Evolutionary conservation across 2,329 filamentous ascomycete genomes (phyloP), one percentile per base, ranked within the genome.

Genomic region (Sordariomycetes sp.): DNA sequence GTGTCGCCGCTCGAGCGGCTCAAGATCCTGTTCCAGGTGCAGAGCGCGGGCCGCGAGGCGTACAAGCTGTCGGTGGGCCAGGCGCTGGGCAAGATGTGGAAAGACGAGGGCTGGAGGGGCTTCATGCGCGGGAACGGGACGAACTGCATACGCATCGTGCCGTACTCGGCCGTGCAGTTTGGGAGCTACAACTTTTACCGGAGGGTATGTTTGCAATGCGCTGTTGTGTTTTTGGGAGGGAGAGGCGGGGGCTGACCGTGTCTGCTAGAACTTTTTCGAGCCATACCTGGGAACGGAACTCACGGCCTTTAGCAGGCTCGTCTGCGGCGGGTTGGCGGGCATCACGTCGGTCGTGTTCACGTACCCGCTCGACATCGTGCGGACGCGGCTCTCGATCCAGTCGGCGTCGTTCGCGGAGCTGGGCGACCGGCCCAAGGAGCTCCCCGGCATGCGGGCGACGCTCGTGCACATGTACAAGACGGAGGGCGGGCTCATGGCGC

Each of bases 161-260:
- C 94, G 4, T 99, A 99, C 72, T 97, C 93, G 55, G 94, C 94
- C 12, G 94, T 97, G 48, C 94, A 99, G 69, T 99, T 99, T 72
- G 93, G 93, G 65, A 95, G 91, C 69, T 99, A 97, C 77, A 97
- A 96, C 70, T 85, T 97, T 64, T 99, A 99, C 75, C 97, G 96
- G 74, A 82, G 85, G 75, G 92, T 95, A 76, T 70, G 86, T 74
- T 18, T 25, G 51, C 59, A 28, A 55, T 46, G 55, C 22, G 53
- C 25, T 32, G 22, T 22, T 8, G n/a, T 28, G 11, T n/a, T 48
- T 24, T 50, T 24, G 12, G 46, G 22, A 12, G 22, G 12, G 46
- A 11, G 24, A 16, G 35, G n/a, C 48, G 12, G 37, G n/a, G n/a
- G n/a, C 53, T 58, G 37, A 46, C 34, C 28, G 51, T n/a, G n/a